These are phyloP conservation scores for Dictyostelium citrinum DNA, from an alignment of 78 protist genomes.

Conservation along the genomic window DNA sequence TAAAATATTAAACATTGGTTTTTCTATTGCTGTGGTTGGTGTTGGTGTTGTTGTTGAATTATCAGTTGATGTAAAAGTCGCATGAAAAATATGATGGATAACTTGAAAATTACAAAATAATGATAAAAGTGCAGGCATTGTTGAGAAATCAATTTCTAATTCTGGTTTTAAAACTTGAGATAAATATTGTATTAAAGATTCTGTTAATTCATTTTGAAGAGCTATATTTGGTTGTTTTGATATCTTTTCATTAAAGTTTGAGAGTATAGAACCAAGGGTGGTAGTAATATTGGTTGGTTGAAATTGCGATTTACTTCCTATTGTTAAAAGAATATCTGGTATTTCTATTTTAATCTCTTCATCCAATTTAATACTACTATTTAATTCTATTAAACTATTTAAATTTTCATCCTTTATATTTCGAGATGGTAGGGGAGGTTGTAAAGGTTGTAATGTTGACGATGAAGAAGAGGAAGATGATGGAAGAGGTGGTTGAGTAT, in stretches of 20 bases:
- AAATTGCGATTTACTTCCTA: slow-evolving; percentile 28
- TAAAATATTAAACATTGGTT: not conserved
- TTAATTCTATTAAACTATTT: not conserved
- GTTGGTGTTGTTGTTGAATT: not conserved
- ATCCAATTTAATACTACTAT: slow-evolving; percentile 29
- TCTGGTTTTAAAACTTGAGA: not conserved
- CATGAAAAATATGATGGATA: slow-evolving; percentile 32
- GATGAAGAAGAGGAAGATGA: no score
- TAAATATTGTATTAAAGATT: not conserved
- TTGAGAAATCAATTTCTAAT: not conserved
- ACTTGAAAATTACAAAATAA: slow-evolving; percentile 26
- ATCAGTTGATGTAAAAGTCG: not conserved
- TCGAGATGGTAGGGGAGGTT: not conserved
- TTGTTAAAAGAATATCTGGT: slow-evolving; percentile 27
- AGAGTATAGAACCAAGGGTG: slow-evolving; percentile 9
- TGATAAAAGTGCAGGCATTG: not conserved
- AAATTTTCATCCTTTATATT: not conserved
- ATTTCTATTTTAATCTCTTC: slow-evolving; percentile 55
- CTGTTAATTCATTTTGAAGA: not conserved
- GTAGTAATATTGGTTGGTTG: slow-evolving; percentile 41
- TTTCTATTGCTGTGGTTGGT: not conserved
- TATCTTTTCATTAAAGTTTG: not conserved
- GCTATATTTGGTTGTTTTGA: not conserved
- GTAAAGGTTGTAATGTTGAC: slow-evolving; percentile 12
- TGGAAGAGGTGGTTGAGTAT: not conserved